Evolutionary conservation across 331 rosid genomes (phyloP).

Genomic region (Rosa hybrid): DNA sequence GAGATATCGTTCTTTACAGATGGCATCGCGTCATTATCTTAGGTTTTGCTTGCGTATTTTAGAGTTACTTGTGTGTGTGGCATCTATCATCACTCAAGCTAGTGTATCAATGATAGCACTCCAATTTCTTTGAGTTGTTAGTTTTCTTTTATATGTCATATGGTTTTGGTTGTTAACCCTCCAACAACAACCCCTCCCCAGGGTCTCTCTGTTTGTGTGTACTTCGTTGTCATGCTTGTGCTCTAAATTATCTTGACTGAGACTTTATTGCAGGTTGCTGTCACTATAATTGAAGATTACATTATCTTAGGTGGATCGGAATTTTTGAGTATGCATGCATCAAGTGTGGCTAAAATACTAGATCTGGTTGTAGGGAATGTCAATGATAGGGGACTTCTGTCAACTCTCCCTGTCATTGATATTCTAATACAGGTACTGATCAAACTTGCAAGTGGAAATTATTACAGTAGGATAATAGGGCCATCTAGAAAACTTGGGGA

Average conservation of each 20-base stretch:
- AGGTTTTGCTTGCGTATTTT: not conserved
- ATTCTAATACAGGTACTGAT: constrained; percentile 72
- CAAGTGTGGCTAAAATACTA: constrained; percentile 79
- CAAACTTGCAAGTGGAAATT: constrained; percentile 11
- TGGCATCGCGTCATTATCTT: not conserved
- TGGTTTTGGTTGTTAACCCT: constrained; percentile 11
- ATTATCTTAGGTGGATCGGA: constrained; percentile 83
- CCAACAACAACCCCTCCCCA: not conserved
- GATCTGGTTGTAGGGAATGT: constrained; percentile 90
- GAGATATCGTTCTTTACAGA: not conserved
- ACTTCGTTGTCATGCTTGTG: constrained; percentile 12
- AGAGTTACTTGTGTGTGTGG: not conserved
- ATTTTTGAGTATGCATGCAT: constrained; percentile 79
- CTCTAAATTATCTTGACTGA: constrained; percentile 20
- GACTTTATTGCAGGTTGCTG: constrained; percentile 64
- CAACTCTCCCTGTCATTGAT: constrained; percentile 83
- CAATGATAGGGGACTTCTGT: constrained; percentile 78
- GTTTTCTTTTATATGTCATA: not conserved
- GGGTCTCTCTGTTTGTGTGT: not conserved
- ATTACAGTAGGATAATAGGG: not conserved
- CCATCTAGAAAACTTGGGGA: not conserved
- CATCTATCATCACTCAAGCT: not conserved
- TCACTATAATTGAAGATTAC: constrained; percentile 81
- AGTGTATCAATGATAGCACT: not conserved
- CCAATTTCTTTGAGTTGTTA: not conserved